Base-by-base conservation (phyloP, 345 rosid genomes). In the Eucalyptus cloeziana region DNA sequence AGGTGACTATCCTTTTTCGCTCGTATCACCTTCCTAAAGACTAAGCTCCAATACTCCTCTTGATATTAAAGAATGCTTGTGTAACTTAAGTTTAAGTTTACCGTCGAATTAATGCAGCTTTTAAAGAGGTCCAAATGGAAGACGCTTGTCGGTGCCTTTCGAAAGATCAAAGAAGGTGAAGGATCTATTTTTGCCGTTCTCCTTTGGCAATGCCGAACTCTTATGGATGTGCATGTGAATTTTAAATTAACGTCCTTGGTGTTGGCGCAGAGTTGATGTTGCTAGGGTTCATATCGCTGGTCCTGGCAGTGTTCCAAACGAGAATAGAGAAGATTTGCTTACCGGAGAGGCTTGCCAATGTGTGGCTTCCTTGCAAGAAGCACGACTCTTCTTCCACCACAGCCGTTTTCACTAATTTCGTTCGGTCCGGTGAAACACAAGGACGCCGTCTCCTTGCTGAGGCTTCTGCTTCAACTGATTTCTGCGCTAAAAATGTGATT, bases 101-200 rank as follows among this genome's bases (percentile, higher is more conserved):
- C 79, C 10, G 79, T 67, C 79, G 40, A 31, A 31, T 31, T 67
- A 8, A 86, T 80, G 91, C 93, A 94, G 97, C 88, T 90, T 19
- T 88, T 95, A 87, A 91, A 93, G 94, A 93, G 79, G 64, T 67
- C 40, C 12, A 3, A 92, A 94, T 33, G 96, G 92, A 96, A 91
- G 86, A 95, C 96, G 24, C 95, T 97, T n/a, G 93, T 86, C 4
- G 96, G 96, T 71, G 97, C 99, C 89, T 90, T 97, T 50, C 96
- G 90, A 86, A 97, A 97, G 87, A 89, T 97, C 93, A 96, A 97
- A 95, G 98, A 96, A 97, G 99, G 99, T 31, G 43, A 37, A 37
- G 52, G 19, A 58, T 54, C 76, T 2, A 6, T 31, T 31, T 67
- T 31, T 33, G 21, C 2, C 11, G 5, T 11, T 5, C 3, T 31